Evolutionary conservation across 306 rosid species (phyloP), one percentile per base, ranked within the genome.

Genomic region (Begonia loranthoides): DNA sequence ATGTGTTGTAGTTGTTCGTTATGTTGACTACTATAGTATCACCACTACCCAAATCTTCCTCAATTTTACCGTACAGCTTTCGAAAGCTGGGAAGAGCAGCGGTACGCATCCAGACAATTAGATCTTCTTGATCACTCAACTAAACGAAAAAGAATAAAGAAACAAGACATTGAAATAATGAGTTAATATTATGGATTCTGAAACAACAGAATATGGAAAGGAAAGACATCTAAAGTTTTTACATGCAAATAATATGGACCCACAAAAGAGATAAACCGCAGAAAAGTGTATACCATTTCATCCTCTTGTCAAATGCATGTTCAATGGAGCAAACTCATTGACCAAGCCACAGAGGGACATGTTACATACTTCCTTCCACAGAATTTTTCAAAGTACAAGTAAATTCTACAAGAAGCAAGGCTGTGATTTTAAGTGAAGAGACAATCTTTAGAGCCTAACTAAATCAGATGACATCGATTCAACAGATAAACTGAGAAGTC

Each of bases 71-170:
- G 10, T 85, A 85, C 75, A 90, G 67, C 76, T 90, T 90, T 50
- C 95, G 65, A 76, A 90, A 90, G 74, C 74, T 78, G 52, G 97
- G 95, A 17, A 90, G 97, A 10, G 97, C 97, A 59, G 97, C 95
- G 33, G 95, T 85, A 44, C 97, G 84, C 95, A 90, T 90, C 97
- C 97, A 85, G 50, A 90, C 95, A 17, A 90, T 70, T 59, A 90
- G 90, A 76, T 90, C 97, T 78, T 90, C 97, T 72, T 90, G 97
- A 65, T 90, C 83, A 55, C 94, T 76, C 14, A 90, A 82, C 97
- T 85, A 70, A 58, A 41, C 50, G 60, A 58, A 58, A 50, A 41
- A 64, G 48, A 50, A 66, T 39, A 61, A 24, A 56, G 54, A 13
- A 54, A 52, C 79, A 65, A 15, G 36, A 49, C 6, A 28, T 28